These are phyloP conservation scores for Serendipita sp. DNA, from an alignment of 768 basidiomycete species.

Conservation along the genomic window DNA sequence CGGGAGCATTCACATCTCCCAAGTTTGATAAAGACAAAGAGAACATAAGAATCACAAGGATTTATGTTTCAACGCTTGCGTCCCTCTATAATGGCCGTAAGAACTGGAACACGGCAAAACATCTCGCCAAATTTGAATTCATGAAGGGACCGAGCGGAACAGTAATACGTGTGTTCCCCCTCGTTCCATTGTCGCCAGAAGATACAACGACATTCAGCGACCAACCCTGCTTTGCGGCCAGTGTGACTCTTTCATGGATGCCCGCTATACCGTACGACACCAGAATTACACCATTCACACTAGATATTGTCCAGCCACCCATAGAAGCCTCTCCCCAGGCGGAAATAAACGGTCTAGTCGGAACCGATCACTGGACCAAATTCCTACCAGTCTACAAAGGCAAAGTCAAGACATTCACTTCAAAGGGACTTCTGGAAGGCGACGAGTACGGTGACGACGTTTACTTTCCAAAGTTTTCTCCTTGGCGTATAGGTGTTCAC, in stretches of 20 bases:
- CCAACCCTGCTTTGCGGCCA: neutral
- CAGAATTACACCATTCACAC: neutral
- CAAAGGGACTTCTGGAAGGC: neutral
- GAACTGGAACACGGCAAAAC: conserved; percentile 12
- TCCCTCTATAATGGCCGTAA: conserved; percentile 11
- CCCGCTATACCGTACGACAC: neutral
- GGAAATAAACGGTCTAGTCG: neutral
- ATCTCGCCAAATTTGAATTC: conserved; percentile 10
- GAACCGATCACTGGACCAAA: neutral
- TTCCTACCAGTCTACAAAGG: neutral
- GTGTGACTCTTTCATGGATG: neutral
- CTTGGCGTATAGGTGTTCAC: neutral
- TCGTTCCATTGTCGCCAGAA: neutral
- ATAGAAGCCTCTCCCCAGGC: neutral
- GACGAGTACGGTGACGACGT: neutral
- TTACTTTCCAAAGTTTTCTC: neutral
- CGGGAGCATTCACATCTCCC: conserved; percentile 9
- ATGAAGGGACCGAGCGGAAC: neutral
- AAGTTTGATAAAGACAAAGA: neutral
- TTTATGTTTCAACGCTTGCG: conserved; percentile 10
- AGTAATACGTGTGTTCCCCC: conserved; percentile 8
- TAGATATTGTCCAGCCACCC: neutral
- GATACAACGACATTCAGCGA: neutral
- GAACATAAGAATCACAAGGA: neutral
- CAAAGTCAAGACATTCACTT: neutral